Evolutionary conservation across 2,329 filamentous ascomycete species (phyloP), one percentile per base, ranked within the genome.

Genomic region (Acrocalymma vagum): DNA sequence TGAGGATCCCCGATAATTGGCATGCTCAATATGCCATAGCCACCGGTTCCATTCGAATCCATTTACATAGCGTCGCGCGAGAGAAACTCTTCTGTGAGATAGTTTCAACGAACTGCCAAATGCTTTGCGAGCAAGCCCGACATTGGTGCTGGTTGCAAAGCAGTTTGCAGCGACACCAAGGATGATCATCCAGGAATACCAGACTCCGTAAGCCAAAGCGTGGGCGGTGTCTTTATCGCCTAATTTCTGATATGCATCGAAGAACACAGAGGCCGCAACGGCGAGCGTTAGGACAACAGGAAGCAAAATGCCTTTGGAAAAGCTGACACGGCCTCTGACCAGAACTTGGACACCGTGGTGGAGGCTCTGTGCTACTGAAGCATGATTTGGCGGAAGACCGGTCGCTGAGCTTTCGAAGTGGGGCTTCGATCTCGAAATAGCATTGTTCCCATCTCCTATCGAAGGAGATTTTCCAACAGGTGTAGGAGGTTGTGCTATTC

Each of bases 161-260:
- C 37, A 32, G 23, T 40, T 40, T 5, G 6, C 37, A 3, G 28
- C 37, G 11, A 40, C 37, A 11, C 14, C 17, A 14, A 40, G 27
- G 14, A 16, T 25, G 7, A 40, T 7, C 4, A 40, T 14, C 37
- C 37, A 40, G 5, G 37, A 40, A 15, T 40, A 40, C 37, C 27
- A 25, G 22, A 30, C 21, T 3, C 37, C 28, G 29, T 40, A 40
- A 11, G 37, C 37, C 4, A 40, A 21, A 17, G 27, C 28, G 20
- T 33, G 37, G 5, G 28, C 26, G 9, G 37, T 40, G 28, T 40
- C 37, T 21, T 32, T 40, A 17, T 40, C 37, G 17, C 37, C 37
- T 10, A 33, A 18, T n/a, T 32, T 32, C 9, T 33, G 28, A 16
- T 40, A 40, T 8, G 18, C 37, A 13, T 40, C 21, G 21, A 22